phyloP scores from a whole-genome alignment of 352 stramenopile genomes.

The Blastocystis sp. region DNA sequence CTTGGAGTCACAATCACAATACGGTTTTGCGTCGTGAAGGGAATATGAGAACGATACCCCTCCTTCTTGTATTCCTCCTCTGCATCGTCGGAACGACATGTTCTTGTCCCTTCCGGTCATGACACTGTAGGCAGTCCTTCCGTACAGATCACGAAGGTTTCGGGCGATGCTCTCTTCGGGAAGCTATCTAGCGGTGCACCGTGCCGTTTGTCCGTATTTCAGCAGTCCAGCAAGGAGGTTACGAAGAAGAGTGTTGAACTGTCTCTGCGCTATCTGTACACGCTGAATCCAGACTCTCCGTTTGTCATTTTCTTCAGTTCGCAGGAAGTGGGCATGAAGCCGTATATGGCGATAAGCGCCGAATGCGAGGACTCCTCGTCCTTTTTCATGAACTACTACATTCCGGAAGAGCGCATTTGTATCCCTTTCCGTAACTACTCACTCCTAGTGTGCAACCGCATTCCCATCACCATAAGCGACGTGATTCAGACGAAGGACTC shows the following conservation, averaged over 20 bases:
- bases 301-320: constrained; percentile 17
- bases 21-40: not conserved
- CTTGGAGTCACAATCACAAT: too few species aligned
- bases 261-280: not conserved
- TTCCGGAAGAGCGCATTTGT: constrained; percentile 15
- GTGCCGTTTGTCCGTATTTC: constrained; percentile 29
- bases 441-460: constrained; percentile 22
- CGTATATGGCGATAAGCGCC: constrained; percentile 24
- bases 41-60: not conserved
- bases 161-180: constrained; percentile 2
- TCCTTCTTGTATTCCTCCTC: not conserved
- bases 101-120: not conserved
- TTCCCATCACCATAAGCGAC: not conserved
- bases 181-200: not conserved
- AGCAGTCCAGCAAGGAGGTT: not conserved
- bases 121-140: not conserved
- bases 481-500: constrained; percentile 44
- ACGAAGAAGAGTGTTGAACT: not conserved
- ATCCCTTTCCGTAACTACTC: not conserved
- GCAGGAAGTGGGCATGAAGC: not conserved
- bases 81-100: not conserved
- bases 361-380: not conserved
- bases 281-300: not conserved
- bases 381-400: constrained; percentile 16
- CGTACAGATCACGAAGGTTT: not conserved